Conservation (phyloP, 768 basidiomycete species). For the Xerocomellus amylosporus region DNA sequence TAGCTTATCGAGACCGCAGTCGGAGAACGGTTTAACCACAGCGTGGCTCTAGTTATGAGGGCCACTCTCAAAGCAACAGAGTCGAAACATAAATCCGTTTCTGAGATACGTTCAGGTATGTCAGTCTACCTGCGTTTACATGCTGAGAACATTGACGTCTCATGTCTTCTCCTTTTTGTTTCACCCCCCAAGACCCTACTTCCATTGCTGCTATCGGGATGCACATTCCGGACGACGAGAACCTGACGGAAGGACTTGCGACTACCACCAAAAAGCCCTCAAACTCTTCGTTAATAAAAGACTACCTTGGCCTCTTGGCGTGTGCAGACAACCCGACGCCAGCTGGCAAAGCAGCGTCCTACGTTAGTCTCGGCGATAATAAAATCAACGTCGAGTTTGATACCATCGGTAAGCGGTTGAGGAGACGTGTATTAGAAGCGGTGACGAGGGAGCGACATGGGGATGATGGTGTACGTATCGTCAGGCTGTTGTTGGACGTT, state of each 20-base stretch:
- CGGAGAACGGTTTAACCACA: slow-evolving; percentile 74
- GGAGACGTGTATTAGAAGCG: slow-evolving; percentile 69
- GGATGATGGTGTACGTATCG: slow-evolving; percentile 74
- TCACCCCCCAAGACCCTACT: slow-evolving; percentile 50
- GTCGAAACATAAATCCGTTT: slow-evolving; percentile 53
- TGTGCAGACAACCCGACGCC: slow-evolving; percentile 80
- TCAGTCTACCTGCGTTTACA: not conserved
- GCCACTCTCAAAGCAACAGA: slow-evolving; percentile 72
- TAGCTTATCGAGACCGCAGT: slow-evolving; percentile 80
- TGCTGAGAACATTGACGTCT: not conserved
- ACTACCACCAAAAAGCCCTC: slow-evolving; percentile 53
- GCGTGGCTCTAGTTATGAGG: slow-evolving; percentile 67
- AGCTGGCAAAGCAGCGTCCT: slow-evolving; percentile 65
- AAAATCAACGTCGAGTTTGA: slow-evolving; percentile 83
- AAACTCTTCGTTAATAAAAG: slow-evolving; percentile 61
- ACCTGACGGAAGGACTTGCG: slow-evolving; percentile 61
- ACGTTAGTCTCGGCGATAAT: slow-evolving; percentile 65
- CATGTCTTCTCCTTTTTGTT: not conserved
- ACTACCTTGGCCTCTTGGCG: slow-evolving; percentile 78
- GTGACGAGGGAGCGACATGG: slow-evolving; percentile 83
- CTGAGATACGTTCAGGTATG: slow-evolving; percentile 64
- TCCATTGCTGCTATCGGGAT: slow-evolving; percentile 62
- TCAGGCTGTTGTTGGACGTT: slow-evolving; percentile 72
- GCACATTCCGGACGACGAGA: slow-evolving; percentile 60
- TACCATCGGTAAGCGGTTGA: slow-evolving; percentile 62